Conservation (phyloP, 805 yeast species). For the Candida sphagnicola region DNA sequence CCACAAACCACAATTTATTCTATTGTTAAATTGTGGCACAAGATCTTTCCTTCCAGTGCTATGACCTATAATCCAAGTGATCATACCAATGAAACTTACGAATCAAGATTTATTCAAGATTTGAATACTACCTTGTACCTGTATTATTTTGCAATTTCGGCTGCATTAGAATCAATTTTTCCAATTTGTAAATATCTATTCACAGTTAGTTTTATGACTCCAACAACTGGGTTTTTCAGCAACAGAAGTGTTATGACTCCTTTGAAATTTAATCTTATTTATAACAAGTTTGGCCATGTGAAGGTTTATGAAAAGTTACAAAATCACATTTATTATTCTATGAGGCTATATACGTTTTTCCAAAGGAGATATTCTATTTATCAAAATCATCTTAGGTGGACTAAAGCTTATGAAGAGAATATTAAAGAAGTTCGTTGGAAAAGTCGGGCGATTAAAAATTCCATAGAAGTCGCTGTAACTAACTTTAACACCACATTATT, state of each 20-base stretch:
- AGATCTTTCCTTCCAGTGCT: constrained; percentile 16
- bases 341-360: constrained; percentile 21
- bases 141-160: constrained; percentile 19
- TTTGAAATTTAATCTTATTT: constrained; percentile 7
- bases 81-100: constrained; percentile 4
- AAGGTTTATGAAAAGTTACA: constrained; percentile 14
- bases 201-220: constrained; percentile 16
- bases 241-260: constrained; percentile 7
- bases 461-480: constrained; percentile 21
- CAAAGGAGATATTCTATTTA: constrained; percentile 16
- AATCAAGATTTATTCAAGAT: constrained; percentile 10
- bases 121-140: constrained; percentile 16
- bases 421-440: constrained; percentile 11
- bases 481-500: constrained; percentile 18
- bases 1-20: constrained; percentile 15
- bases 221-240: constrained; percentile 10
- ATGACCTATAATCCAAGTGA: constrained; percentile 6
- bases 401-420: constrained; percentile 8
- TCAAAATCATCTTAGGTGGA: constrained; percentile 15
- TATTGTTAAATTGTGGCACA: constrained; percentile 17
- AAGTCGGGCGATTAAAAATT: constrained; percentile 12
- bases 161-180: constrained; percentile 18
- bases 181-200: constrained; percentile 20
- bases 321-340: constrained; percentile 22
- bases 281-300: constrained; percentile 3